Base-by-base conservation (phyloP, 495 filamentous ascomycete genomes). In the Delitschia confertaspora region DNA sequence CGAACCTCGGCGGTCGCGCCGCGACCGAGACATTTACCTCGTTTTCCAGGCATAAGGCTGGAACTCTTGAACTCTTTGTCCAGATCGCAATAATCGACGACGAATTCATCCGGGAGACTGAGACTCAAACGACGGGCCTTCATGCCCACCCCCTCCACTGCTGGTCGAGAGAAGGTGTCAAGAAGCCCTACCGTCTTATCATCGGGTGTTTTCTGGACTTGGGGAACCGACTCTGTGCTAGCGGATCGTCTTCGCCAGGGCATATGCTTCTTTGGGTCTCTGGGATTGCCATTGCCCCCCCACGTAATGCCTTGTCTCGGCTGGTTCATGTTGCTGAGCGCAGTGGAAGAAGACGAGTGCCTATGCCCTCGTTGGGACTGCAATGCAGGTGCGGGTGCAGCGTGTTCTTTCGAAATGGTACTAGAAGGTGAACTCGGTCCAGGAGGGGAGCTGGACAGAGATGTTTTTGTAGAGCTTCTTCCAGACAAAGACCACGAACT, bases 1-100 rank as follows among this genome's bases (percentile, higher is more conserved):
- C 71, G 80, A 11, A 88, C 82, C 23, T 77, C 75, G 27, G 81
- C 79, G 2, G 81, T 83, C 6, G 81, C 80, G 25, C 83, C 82
- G 57, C 78, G 79, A 24, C 82, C 83, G 16, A 85, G 41, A 10
- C 43, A 29, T 38, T 60, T 60, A 27, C 65, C 56, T 14, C 76
- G 71, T 17, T 69, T 69, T 7, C 76, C 75, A 4, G 79, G 61
- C 18, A 80, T 56, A 51, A 72, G 70, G 57, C 74, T 73, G 43
- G 70, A 63, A 45, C 73, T 76, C 36, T 73, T 66, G 57, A 71
- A 83, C 49, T 80, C 79, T 19, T 69, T 62, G 24, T 65, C 58
- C 5, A 83, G 65, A 26, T 81, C 77, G 6, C 66, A 72, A n/a
- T 68, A 67, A 39, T 82, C 77, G 6, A 82, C 73, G 6, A 63